Percentiles rank a stretch among this genome's conserved stretches.
These are phyloP conservation scores for Carex littledalei DNA, from an alignment of 176 grass and related monocot species.

Conservation along the genomic window DNA sequence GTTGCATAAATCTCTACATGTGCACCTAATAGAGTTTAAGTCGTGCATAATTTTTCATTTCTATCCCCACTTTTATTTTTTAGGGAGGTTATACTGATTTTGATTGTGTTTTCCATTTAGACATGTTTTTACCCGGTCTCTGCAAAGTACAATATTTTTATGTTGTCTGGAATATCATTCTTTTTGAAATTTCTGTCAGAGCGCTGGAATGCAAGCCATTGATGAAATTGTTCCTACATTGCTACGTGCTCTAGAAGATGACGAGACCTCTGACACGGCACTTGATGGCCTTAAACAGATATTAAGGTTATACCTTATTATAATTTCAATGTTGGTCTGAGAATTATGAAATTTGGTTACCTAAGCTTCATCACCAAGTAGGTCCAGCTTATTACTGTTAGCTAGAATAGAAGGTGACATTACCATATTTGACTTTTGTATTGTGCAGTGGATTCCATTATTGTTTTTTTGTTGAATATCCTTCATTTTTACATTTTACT, in stretches of 20 bases:
- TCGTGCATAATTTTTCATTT: background rate
- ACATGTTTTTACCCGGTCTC: background rate
- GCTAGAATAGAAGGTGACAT: background rate
- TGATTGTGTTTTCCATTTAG: background rate
- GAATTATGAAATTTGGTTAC: background rate
- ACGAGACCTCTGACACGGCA: constrained; percentile 82
- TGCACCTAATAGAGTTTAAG: background rate
- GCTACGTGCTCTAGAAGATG: constrained; percentile 81
- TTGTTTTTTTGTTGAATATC: background rate
- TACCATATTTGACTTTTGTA: background rate
- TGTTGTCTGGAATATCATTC: background rate
- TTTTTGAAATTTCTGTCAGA: constrained; percentile 36
- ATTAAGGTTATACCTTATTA: constrained; percentile 48
- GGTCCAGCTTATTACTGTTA: background rate
- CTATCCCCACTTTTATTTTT: background rate
- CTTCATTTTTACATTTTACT: background rate
- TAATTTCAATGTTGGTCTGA: background rate
- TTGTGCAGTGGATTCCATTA: background rate
- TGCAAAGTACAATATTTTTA: background rate
- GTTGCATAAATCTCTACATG: background rate
- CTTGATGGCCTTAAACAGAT: constrained; percentile 99
- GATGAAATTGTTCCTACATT: constrained; percentile 97
- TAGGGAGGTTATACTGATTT: background rate
- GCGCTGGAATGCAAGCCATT: constrained; percentile 95
- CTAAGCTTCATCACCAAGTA: background rate